phyloP scores from a whole-genome alignment of 192 early-diverging fungal species.

The Fimicolochytrium jonesii region DNA sequence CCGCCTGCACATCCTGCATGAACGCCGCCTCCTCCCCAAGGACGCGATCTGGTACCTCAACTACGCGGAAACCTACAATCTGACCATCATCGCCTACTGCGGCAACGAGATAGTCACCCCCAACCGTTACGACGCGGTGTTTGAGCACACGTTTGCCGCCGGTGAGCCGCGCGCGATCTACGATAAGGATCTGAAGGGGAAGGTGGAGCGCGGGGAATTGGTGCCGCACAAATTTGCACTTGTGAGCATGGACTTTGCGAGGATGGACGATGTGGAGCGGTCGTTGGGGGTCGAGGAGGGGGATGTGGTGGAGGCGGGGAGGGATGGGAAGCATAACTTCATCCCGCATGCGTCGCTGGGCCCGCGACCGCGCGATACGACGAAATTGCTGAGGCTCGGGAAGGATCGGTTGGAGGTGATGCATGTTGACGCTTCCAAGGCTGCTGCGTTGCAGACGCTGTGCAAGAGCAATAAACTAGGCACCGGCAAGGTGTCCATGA shows the following conservation, averaged over 20 bases:
- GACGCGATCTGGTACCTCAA: slow-evolving; percentile 6
- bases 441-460: background rate
- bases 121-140: background rate
- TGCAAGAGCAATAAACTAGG: background rate
- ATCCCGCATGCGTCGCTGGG: too few relatives aligned
- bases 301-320: too few relatives aligned
- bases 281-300: too few relatives aligned
- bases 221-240: background rate
- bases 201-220: background rate
- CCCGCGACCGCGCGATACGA: background rate
- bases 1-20: background rate
- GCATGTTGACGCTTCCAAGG: background rate
- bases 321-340: too few relatives aligned
- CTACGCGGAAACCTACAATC: background rate
- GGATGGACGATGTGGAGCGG: background rate
- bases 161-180: background rate
- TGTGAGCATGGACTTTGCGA: background rate
- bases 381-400: background rate
- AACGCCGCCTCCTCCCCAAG: background rate
- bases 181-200: background rate
- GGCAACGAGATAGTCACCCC: background rate
- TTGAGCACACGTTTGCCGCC: background rate
- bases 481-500: too few relatives aligned
- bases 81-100: background rate
- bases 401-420: slow-evolving; percentile 1